These are phyloP conservation scores for Isoetes engelmannii DNA, from an alignment of 83 land plant genomes.

Conservation along the genomic window DNA sequence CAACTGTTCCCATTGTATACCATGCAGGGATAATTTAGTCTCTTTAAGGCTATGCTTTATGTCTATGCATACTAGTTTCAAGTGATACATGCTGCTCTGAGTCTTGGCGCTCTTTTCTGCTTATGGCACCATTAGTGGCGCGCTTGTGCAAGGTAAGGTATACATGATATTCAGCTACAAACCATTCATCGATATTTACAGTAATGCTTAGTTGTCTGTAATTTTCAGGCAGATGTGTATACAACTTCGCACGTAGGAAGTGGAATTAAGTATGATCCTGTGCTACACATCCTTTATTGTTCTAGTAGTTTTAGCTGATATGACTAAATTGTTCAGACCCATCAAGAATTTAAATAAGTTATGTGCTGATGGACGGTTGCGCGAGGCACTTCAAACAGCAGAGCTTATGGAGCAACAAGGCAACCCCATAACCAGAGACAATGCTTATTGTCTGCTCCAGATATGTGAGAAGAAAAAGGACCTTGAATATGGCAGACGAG, in stretches of 20 bases:
- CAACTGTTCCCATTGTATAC: no score
- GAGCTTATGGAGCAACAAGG: neutral
- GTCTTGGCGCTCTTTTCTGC: no score
- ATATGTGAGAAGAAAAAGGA: neutral
- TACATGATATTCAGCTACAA: no score
- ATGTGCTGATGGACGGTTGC: neutral
- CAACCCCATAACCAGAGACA: neutral
- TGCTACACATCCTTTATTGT: neutral
- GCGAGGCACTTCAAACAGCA: neutral
- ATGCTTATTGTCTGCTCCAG: conserved; percentile 1
- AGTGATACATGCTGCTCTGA: no score
- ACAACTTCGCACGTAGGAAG: neutral
- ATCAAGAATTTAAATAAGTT: neutral
- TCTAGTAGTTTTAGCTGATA: neutral
- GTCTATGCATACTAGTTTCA: no score
- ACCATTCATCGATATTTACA: neutral
- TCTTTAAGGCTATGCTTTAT: no score
- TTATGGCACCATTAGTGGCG: no score
- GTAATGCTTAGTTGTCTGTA: neutral
- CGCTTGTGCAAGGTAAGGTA: no score
- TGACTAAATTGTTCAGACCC: neutral
- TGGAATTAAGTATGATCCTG: neutral
- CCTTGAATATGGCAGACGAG: neutral
- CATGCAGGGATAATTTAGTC: no score
- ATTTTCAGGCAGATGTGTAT: neutral